Evolutionary conservation across 1,139 yeast species (phyloP).

Genomic region (Pichia cactophila): DNA sequence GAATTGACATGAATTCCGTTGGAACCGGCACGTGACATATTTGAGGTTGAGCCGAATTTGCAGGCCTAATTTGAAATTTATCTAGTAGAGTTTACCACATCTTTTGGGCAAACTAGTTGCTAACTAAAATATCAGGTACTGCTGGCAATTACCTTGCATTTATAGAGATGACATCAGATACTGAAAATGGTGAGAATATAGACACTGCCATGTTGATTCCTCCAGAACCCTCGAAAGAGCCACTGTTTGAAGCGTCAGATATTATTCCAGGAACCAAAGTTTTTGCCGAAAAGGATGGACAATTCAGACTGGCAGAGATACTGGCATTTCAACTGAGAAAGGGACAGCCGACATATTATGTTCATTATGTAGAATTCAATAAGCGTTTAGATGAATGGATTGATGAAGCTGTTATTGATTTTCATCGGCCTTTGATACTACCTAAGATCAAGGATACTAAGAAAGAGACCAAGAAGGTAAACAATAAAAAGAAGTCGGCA

Average conservation of each 20-base stretch:
- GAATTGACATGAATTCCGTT: background rate
- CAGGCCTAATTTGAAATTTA: too few species aligned
- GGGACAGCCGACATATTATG: conserved; percentile 76
- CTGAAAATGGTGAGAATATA: conserved; percentile 25
- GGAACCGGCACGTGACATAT: background rate
- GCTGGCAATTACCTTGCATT: too few species aligned
- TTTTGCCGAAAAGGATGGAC: conserved; percentile 74
- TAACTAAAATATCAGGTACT: background rate
- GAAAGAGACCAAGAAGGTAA: conserved; percentile 36
- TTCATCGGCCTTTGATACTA: conserved; percentile 54
- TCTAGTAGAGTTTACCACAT: background rate
- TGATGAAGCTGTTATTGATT: conserved; percentile 60
- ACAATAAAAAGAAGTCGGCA: conserved; percentile 34
- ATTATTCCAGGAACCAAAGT: conserved; percentile 71
- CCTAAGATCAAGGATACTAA: conserved; percentile 49
- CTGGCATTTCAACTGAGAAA: conserved; percentile 70
- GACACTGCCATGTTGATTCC: conserved; percentile 25
- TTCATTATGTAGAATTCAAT: conserved; percentile 90
- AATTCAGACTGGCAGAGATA: conserved; percentile 74
- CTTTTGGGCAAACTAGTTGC: too few species aligned
- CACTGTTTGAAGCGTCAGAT: conserved; percentile 36
- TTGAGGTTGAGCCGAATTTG: too few species aligned
- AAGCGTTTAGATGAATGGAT: conserved; percentile 96
- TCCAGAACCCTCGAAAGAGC: conserved; percentile 23
- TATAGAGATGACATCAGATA: conserved; percentile 23